Evolutionary conservation across 148 eudicot genomes (phyloP).

Genomic region (Spergularia bocconei): DNA sequence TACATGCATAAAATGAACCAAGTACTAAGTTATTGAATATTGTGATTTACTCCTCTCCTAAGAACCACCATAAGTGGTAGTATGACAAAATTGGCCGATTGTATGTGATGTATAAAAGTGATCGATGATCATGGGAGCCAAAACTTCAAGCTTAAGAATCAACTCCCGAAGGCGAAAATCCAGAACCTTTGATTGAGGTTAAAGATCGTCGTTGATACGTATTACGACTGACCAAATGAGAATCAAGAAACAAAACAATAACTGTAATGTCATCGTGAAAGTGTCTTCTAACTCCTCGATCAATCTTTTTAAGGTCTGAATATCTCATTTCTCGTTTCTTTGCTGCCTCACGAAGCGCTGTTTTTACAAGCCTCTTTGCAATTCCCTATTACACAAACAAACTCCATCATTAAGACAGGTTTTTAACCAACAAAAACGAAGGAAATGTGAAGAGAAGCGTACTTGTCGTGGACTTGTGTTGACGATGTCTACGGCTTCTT

Average conservation of each 20-base stretch:
- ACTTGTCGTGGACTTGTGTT: conserved; percentile 51
- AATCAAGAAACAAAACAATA: conserved; percentile 64
- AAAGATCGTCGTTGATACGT: conserved; percentile 34
- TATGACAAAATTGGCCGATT: no score
- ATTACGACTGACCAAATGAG: conserved; percentile 47
- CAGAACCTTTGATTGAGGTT: conserved; percentile 55
- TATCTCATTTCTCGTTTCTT: conserved; percentile 90
- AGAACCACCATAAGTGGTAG: no score
- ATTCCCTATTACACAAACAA: conserved; percentile 46
- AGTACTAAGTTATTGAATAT: no score
- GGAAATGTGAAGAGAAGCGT: conserved; percentile 9
- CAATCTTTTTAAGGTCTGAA: conserved; percentile 69
- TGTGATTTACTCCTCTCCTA: no score
- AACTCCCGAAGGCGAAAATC: conserved; percentile 26
- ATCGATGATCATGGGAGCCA: no score
- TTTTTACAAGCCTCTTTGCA: conserved; percentile 68
- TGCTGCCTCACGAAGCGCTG: conserved; percentile 70
- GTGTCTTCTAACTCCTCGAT: conserved; percentile 68
- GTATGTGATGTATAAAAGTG: no score
- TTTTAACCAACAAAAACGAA: no score
- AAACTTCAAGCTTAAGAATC: conserved; percentile 8
- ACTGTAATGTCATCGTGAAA: conserved; percentile 87
- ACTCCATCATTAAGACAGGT: not conserved
- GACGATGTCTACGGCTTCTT: conserved; percentile 73
- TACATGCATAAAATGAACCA: no score